Evolutionary conservation across 2,329 filamentous ascomycete genomes (phyloP), one percentile per base, ranked within the genome.

Genomic region (Clonostachys rosea): DNA sequence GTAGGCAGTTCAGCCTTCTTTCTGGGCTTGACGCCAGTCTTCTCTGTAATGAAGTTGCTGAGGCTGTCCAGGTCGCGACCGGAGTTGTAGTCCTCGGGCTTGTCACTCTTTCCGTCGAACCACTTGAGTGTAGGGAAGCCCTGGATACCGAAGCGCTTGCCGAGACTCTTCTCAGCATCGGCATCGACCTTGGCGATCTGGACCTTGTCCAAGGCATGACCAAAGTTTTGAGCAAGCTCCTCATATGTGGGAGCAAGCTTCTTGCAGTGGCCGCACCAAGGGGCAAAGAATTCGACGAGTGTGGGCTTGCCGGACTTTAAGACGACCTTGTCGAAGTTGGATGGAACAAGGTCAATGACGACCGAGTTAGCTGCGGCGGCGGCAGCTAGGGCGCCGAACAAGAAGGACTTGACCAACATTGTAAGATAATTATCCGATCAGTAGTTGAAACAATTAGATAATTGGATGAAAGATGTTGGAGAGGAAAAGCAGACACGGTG

Each of bases 211-310:
- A 80, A 80, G 54, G 84, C 83, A 60, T 80, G 83, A 54, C 87
- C 83, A 67, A 91, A 95, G 40, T 76, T 73, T 44, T 76, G 67
- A 42, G 83, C 94, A 40, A 99, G 83, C 65, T 99, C 89, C 67
- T 99, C 94, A 70, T 95, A 99, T 50, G 95, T 76, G 44, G 94
- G 95, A 14, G 94, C 94, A 34, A 99, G 87, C 62, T 75, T 95
- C 81, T 97, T 97, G 89, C 94, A 99, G 79, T 99, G 94, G 34
- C 94, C 95, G 64, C 94, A 99, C 94, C 94, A 99, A 20, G 92
- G 91, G 34, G 94, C 94, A 64, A 95, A 97, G 81, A 99, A 99
- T 69, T 97, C 91, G 59, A 97, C 91, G 24, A 99, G 84, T 0
- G 94, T 91, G 40, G 94, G 92, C 76, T 95, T 97, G 69, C 91